Evolutionary conservation across 2,329 filamentous ascomycete species (phyloP).

Genomic region (Aspergillus fischeri): DNA sequence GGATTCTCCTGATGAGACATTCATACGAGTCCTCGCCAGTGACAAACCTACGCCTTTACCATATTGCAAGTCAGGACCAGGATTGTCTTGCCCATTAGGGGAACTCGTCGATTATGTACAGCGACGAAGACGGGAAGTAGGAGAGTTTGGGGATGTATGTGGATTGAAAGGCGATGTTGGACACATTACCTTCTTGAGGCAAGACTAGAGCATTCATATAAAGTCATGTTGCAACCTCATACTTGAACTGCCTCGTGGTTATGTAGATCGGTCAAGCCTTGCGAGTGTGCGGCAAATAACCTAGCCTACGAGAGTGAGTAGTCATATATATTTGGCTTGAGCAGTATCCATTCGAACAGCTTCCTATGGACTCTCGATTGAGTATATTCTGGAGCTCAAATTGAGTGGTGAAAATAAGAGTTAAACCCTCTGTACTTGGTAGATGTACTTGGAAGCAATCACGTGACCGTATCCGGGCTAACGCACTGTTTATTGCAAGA

Average conservation of each 20-base stretch:
- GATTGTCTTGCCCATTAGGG: conserved; percentile 44
- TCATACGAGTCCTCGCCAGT: conserved; percentile 54
- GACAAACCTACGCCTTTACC: conserved; percentile 52
- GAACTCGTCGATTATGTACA: conserved; percentile 42
- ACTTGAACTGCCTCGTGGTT: too few relatives aligned
- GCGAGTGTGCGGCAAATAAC: too few relatives aligned
- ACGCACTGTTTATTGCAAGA: conserved; percentile 20
- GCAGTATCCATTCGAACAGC: neutral
- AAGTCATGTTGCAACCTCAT: neutral
- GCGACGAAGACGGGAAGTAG: conserved; percentile 40
- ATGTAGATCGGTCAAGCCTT: neutral
- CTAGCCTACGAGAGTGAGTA: too few relatives aligned
- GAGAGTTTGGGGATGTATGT: conserved; percentile 48
- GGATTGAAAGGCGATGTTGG: conserved; percentile 40
- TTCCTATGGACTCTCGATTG: neutral
- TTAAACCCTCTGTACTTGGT: neutral
- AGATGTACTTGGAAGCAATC: neutral
- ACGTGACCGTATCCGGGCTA: conserved; percentile 22
- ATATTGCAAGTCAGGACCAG: conserved; percentile 46
- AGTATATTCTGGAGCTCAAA: neutral
- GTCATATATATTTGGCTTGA: neutral
- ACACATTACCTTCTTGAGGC: conserved; percentile 49
- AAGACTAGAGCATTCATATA: conserved; percentile 22
- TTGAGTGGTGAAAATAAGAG: neutral
- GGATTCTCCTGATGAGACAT: conserved; percentile 24